A percentile compares a stretch with the other conserved stretches of the same genome.
Conservation (phyloP, 345 rosid species). For the Pistacia atlantica region DNA sequence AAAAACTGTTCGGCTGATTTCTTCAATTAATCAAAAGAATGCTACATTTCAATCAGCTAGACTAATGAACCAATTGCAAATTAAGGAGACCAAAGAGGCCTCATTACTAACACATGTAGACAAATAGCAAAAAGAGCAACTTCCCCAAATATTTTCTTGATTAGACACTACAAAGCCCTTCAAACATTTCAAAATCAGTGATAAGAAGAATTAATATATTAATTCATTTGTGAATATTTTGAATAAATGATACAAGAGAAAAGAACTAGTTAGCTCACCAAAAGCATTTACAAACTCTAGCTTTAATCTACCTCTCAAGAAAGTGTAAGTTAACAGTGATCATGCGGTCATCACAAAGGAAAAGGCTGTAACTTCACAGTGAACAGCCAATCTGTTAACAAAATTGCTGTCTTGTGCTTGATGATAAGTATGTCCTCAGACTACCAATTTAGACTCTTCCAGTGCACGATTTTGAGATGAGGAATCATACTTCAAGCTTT, state of each 20-base stretch:
- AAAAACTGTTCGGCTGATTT: background rate
- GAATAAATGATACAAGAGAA: constrained; percentile 10
- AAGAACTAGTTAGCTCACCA: constrained; percentile 19
- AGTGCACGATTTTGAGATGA: constrained; percentile 40
- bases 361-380: constrained; percentile 6
- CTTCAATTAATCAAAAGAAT: background rate
- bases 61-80: background rate
- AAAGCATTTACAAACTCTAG: constrained; percentile 23
- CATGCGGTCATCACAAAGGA: constrained; percentile 10
- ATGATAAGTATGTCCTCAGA: constrained; percentile 34
- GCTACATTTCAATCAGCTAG: background rate
- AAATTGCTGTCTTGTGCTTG: constrained; percentile 13
- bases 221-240: background rate
- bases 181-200: background rate
- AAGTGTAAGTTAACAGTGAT: constrained; percentile 17
- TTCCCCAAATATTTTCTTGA: background rate
- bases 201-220: background rate
- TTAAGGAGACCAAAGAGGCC: background rate
- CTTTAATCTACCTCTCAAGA: constrained; percentile 18
- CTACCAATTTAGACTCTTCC: constrained; percentile 54
- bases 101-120: background rate
- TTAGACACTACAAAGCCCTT: background rate
- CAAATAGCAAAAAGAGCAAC: background rate
- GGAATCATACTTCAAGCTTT: constrained; percentile 61
- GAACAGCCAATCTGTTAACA: constrained; percentile 5